Base-by-base conservation (phyloP, 768 basidiomycete genomes). In the Suillus occidentalis region DNA sequence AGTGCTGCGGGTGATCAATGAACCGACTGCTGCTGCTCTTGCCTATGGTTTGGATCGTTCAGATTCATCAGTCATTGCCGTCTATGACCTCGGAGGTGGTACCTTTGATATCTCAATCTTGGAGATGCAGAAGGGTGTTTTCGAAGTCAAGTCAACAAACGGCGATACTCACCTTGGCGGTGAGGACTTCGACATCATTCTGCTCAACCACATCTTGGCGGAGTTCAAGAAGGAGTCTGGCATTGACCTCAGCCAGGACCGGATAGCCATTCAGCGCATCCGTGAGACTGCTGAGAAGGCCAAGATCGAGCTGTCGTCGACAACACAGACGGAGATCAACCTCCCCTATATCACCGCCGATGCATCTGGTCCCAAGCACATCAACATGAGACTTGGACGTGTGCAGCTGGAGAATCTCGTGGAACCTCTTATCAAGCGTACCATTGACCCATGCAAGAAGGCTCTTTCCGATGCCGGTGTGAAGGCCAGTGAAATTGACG, bases 41-140 rank as follows among this genome's bases (percentile, higher is more conserved):
- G 97, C 97, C 0, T 99, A 99, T 75, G 97, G 97, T 80, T 88
- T 97, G 18, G 97, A 99, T 77, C 89, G 91, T 57, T 66, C 75
- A 0, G 83, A 89, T 57, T 89, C 92, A 55, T 92, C 92, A 13
- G 84, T 97, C 75, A 95, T 99, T 70, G 97, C 97, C 50, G 97
- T 99, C 65, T 99, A 99, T 76, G 97, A 99, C 84, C 85, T 99
- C 39, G 97, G 97, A 70, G 97, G 97, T 72, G 97, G 97, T 63
- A 98, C 97, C 28, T 99, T 99, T 78, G 97, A 99, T 94, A 95
- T 99, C 73, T 99, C 97, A 36, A 96, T 99, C 70, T 84, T 99
- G 63, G 96, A 98, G 81, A 99, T 99, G 95, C 95, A 98, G 79
- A 96, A 97, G 79, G 97, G 97, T 72, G 96, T 99, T 12, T 99